Evolutionary conservation across 2,329 filamentous ascomycete species (phyloP), one percentile per base, ranked within the genome.

Genomic region (Aureobasidium sp.): DNA sequence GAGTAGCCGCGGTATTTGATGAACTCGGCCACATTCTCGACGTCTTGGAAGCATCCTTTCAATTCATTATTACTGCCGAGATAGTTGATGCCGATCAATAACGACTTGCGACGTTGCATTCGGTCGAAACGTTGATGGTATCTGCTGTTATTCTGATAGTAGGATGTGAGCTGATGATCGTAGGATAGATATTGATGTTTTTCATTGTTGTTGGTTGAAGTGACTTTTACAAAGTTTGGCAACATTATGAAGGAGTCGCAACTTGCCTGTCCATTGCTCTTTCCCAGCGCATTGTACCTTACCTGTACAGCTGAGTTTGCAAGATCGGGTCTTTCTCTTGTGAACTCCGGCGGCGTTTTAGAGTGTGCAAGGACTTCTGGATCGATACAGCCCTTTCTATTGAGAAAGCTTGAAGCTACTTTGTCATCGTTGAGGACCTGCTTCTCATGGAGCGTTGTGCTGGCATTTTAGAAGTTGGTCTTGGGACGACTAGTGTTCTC

Each of bases 41-140:
- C 71, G 55, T 77, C 74, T 32, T 72, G 66, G 57, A 76, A 72
- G 57, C 75, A 78, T 53, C 75, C 75, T 54, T 70, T 65, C 2
- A 78, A 66, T 22, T 64, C 63, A 52, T 76, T 71, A n/a, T 64
- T 34, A 37, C 66, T 69, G 58, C 70, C 70, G 16, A 66, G 64
- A 58, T 77, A 77, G 62, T 78, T 79, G 62, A 78, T 78, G 14
- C 76, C 76, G 42, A 79, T 77, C 40, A 79, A 68, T 12, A 79
- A 71, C 11, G 73, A 72, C 61, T 78, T 79, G 53, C 61, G 64
- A 19, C 58, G 56, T 14, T n/a, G 27, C 39, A 37, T 51, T 25
- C 21, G n/a, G 11, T 35, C n/a, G 32, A 10, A 17, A 17, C 14
- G 3, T 17, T 6, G 2, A 17, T 19, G 8, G 19, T 0, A 12